Base-by-base conservation (phyloP, 345 rosid genomes). In the Camelina sativa region DNA sequence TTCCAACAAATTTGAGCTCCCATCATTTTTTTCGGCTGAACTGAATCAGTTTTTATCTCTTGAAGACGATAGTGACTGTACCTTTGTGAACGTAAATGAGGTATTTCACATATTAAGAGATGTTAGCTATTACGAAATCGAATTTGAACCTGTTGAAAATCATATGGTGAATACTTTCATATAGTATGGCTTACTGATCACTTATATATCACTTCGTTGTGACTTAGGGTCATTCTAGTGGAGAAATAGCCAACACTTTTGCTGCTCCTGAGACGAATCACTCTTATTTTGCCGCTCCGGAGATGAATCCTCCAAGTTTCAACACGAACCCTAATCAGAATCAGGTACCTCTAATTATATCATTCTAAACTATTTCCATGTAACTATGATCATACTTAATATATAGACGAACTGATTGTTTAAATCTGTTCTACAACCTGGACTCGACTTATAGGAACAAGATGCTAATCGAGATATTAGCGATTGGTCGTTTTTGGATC, bases 311-410 rank as follows among this genome's bases (percentile, higher is more conserved):
- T 43, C 41, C 60, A 53, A 7, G 11, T 59, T 19, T 19, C 37
- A 28, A 66, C 59, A 44, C 30, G 28, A 65, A 40, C 55, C 67
- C 64, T 67, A 51, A 54, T 25, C 63, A 51, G 13, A 74, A 46
- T 61, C 69, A 78, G 77, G 81, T 78, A 66, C 54, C 40, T 70
- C 38, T 57, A 48, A 16, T 17, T 40, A 22, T 20, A 50, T 40
- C 6, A 51, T 50, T 75, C 9, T 48, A 58, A 25, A 65, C 30
- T 34, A 57, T 37, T 11, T 41, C 6, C 16, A 50, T 58, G 8
- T 15, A 41, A n/a, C 25, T 67, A 30, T 20, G 10, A 1, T 34
- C 37, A 12, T 46, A 16, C 60, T 37, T 34, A 22, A 58, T 37
- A 67, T 37, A 67, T 30, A 35, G 41, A 52, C 4, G 8, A 76